Base-by-base conservation (phyloP, 2,329 filamentous ascomycete species). In the Sphaerostilbella broomeana region DNA sequence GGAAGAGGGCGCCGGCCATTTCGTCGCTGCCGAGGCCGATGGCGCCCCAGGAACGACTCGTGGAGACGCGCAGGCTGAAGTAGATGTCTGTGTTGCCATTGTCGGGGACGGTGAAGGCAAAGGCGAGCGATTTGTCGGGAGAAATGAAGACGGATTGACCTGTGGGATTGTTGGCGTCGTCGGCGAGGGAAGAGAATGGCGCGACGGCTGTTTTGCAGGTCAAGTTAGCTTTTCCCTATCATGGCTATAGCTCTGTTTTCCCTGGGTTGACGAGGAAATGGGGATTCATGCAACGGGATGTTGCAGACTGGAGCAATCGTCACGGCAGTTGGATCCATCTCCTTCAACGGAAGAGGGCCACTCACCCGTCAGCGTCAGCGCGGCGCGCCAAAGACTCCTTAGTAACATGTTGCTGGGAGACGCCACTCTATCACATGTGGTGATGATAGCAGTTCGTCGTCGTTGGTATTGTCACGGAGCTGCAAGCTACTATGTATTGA, bases 21-120 rank as follows among this genome's bases (percentile, higher is more conserved):
- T 68, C 64, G 32, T 65, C 48, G 40, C 62, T 65, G 31, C 75
- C 76, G 25, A 77, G 64, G 24, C 76, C 76, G 28, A 79, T 55
- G 42, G 69, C 72, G 28, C 67, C 67, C 73, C 73, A 80, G 24
- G 69, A 65, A 25, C 64, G 58, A 8, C 55, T 52, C 25, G 54
- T 59, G 20, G 68, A 63, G 26, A 70, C 68, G 42, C 69, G 65
- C 12, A 79, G 49, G n/a, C 68, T 68, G 55, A 79, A 74, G 58
- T 68, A 77, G 26, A 78, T 52, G 48, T 76, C 65, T 30, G 64
- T 61, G 40, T 62, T 64, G 18, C 58, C 48, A 40, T 68, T 58
- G n/a, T 66, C 54, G 27, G 73, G 66, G 16, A 73, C 65, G 38
- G 70, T 69, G 41, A 72, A 59, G 35, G 66, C 67, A 51, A 77